Conservation (phyloP, 768 basidiomycete genomes). For the Boletus reticuloceps region DNA sequence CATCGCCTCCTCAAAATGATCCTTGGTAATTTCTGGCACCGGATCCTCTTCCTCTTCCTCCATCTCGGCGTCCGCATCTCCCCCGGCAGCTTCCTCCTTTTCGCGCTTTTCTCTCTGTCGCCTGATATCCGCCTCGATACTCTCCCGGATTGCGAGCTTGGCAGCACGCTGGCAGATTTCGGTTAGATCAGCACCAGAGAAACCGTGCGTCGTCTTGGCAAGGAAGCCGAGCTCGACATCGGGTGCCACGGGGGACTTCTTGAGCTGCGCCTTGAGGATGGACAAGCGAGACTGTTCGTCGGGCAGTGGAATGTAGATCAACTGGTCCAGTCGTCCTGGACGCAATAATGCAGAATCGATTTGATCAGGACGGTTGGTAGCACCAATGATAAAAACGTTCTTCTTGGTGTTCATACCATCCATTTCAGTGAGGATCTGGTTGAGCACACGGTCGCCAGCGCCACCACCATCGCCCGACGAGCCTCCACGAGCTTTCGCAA, state of each 20-base stretch:
- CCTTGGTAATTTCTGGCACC: conserved; percentile 83
- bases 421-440: conserved; percentile 97
- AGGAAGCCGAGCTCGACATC: conserved; percentile 86
- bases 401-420: conserved; percentile 99
- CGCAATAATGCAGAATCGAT: conserved; percentile 91
- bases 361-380: conserved; percentile 95
- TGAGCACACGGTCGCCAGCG: conserved; percentile 96
- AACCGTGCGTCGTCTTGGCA: conserved; percentile 92
- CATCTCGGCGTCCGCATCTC: conserved; percentile 69
- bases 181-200: conserved; percentile 99
- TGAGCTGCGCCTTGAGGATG: conserved; percentile 87
- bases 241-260: conserved; percentile 84
- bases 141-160: conserved; percentile 94
- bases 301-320: conserved; percentile 98
- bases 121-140: conserved; percentile 90
- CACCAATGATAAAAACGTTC: conserved; percentile 98
- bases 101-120: conserved; percentile 74
- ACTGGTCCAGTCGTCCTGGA: conserved; percentile 97
- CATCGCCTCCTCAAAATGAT: conserved; percentile 99
- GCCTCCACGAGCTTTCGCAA: conserved; percentile 93
- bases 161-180: conserved; percentile 98
- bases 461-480: conserved; percentile 89
- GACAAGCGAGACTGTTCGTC: conserved; percentile 89
- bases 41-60: conserved; percentile 81
- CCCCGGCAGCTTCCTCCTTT: conserved; percentile 64